phyloP scores from a whole-genome alignment of 2,329 filamentous ascomycete genomes.

The Aureobasidium mangrovei region DNA sequence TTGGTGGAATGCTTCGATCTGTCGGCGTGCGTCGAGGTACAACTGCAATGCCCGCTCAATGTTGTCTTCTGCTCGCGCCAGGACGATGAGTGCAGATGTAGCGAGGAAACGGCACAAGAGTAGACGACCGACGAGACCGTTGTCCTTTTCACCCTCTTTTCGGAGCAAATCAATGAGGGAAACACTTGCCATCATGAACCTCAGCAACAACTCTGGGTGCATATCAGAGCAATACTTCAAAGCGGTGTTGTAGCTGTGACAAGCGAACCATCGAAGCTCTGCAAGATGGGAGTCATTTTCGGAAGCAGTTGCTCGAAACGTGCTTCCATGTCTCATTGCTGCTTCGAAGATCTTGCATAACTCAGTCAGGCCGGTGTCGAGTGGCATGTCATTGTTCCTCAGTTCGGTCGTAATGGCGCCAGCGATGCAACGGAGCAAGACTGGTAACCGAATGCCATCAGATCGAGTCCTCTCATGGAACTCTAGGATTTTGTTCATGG shows the following conservation, averaged over 20 bases:
- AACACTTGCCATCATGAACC: slow-evolving; percentile 38
- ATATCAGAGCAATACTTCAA: slow-evolving; percentile 54
- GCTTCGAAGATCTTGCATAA: slow-evolving; percentile 48
- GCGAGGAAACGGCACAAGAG: slow-evolving; percentile 65
- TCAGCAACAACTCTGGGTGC: slow-evolving; percentile 44
- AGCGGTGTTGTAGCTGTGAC: slow-evolving; percentile 71
- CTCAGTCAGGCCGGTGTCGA: slow-evolving; percentile 32
- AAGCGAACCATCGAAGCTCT: slow-evolving; percentile 78
- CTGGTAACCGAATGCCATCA: slow-evolving; percentile 49
- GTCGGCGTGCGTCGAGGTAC: slow-evolving; percentile 53
- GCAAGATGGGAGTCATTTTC: slow-evolving; percentile 34
- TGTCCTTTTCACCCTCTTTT: slow-evolving; percentile 19
- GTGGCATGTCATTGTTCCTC: slow-evolving; percentile 24
- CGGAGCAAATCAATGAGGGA: slow-evolving; percentile 24
- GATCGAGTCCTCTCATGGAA: slow-evolving; percentile 43
- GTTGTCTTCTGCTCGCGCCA: slow-evolving; percentile 40
- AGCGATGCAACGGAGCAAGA: slow-evolving; percentile 50
- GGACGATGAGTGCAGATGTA: slow-evolving; percentile 35
- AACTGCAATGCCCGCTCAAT: slow-evolving; percentile 41
- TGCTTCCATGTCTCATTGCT: slow-evolving; percentile 3
- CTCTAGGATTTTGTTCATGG: slow-evolving; percentile 52
- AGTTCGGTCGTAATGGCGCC: slow-evolving; percentile 30
- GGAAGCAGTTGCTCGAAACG: neutral
- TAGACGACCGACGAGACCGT: slow-evolving; percentile 49
- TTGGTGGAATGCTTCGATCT: slow-evolving; percentile 51